phyloP scores from a whole-genome alignment of 2,329 filamentous ascomycete species.

The Epichloe festucae region DNA sequence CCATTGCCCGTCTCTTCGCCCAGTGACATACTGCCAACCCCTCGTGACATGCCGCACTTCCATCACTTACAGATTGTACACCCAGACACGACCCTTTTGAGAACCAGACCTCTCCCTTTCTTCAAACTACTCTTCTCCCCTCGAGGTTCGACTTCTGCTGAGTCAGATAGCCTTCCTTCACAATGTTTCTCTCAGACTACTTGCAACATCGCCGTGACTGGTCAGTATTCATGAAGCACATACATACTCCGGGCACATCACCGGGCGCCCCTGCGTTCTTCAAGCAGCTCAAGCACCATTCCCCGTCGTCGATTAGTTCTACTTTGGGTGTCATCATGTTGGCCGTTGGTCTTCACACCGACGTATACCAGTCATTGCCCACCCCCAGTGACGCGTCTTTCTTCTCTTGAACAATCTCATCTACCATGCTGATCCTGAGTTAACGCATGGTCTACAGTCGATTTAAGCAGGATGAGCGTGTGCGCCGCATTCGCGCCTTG shows the following conservation, averaged over 20 bases:
- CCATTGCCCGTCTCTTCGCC: neutral
- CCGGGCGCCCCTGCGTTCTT: neutral
- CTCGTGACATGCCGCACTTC: conserved; percentile 8
- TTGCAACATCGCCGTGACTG: conserved; percentile 59
- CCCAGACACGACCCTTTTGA: neutral
- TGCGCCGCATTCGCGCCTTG: conserved; percentile 54
- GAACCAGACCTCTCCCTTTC: neutral
- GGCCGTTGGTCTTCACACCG: neutral
- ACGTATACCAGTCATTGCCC: neutral
- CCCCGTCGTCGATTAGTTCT: neutral
- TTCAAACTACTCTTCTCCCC: neutral
- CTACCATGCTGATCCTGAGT: conserved; percentile 3
- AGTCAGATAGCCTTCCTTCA: neutral
- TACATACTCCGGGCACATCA: neutral
- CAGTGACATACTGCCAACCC: neutral
- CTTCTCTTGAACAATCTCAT: neutral
- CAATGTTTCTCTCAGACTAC: conserved; percentile 40
- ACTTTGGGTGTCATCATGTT: neutral
- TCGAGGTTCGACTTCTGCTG: neutral
- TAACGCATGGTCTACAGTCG: conserved; percentile 38
- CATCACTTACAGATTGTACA: neutral
- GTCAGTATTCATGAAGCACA: conserved; percentile 25
- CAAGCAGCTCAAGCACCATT: neutral
- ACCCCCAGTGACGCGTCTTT: neutral
- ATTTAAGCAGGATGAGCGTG: conserved; percentile 67